Percentiles rank a stretch among this genome's conserved stretches.
Evolutionary conservation across 352 stramenopile species (phyloP).

Genomic region (Aphanomyces astaci): DNA sequence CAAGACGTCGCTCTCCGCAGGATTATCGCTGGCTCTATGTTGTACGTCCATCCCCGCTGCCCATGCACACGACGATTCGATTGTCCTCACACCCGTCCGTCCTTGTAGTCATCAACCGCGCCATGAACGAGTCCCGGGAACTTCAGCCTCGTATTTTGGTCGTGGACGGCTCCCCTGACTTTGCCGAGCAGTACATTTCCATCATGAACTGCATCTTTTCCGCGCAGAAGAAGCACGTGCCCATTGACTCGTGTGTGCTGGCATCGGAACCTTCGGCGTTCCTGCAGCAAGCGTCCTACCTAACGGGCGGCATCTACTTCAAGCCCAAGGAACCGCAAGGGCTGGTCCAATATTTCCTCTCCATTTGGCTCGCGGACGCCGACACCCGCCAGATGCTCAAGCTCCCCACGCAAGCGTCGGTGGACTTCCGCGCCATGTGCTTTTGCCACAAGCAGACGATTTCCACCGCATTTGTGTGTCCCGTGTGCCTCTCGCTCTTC

Average conservation of each 20-base stretch:
- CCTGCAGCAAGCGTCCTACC: constrained; percentile 81
- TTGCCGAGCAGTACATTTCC: constrained; percentile 82
- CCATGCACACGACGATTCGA: too few relatives aligned
- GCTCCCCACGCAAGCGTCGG: constrained; percentile 72
- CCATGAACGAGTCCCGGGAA: constrained; percentile 68
- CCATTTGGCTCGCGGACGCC: constrained; percentile 76
- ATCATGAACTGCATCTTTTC: constrained; percentile 89
- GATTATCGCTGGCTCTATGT: constrained; percentile 68
- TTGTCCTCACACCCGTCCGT: background rate
- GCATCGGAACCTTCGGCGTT: constrained; percentile 70
- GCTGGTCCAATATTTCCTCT: constrained; percentile 77
- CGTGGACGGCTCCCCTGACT: constrained; percentile 73
- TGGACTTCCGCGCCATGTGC: constrained; percentile 85
- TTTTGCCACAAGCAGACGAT: constrained; percentile 83
- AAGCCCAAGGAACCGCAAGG: constrained; percentile 59
- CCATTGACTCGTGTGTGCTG: constrained; percentile 76
- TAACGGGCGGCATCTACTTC: constrained; percentile 83
- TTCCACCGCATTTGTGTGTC: constrained; percentile 76
- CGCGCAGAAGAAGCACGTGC: constrained; percentile 77
- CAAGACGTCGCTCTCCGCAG: constrained; percentile 62
- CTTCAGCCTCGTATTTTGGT: constrained; percentile 74
- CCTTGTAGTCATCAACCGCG: constrained; percentile 76
- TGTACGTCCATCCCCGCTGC: constrained; percentile 39
- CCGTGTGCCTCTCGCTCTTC: constrained; percentile 83
- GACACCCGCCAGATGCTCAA: constrained; percentile 75